Conservation (phyloP, 768 basidiomycete species). For the Phlebiopsis flavidoalba region DNA sequence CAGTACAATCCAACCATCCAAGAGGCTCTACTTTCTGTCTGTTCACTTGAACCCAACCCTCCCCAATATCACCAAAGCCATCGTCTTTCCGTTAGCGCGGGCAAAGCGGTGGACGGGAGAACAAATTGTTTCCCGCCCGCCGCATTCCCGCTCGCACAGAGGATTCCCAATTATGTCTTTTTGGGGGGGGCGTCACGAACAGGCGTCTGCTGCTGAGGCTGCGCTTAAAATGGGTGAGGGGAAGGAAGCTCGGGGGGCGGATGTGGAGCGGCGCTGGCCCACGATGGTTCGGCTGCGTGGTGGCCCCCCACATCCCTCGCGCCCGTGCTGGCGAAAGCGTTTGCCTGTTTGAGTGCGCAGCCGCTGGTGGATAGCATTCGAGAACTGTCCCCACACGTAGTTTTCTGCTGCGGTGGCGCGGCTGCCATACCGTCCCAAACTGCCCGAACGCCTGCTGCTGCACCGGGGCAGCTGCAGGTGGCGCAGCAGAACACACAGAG, state of each 20-base stretch:
- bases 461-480: constrained; percentile 20
- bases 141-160: constrained; percentile 20
- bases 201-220: constrained; percentile 30
- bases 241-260: no score
- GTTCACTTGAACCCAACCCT: constrained; percentile 71
- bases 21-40: not conserved
- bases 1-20: not conserved
- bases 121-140: constrained; percentile 28
- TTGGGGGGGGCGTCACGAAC: constrained; percentile 36
- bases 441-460: constrained; percentile 21
- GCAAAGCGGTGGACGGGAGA: constrained; percentile 27
- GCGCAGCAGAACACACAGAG: constrained; percentile 60
- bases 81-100: constrained; percentile 70
- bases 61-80: constrained; percentile 81
- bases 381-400: constrained; percentile 23
- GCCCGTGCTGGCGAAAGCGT: constrained; percentile 34
- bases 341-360: constrained; percentile 30
- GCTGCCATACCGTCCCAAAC: constrained; percentile 13
- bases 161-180: constrained; percentile 62
- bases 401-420: constrained; percentile 11
- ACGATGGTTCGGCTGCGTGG: constrained; percentile 28
- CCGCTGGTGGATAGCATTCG: constrained; percentile 21
- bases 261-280: constrained; percentile 29
- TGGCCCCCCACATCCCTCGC: constrained; percentile 17
- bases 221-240: no score